Evolutionary conservation across 75 land plant genomes (phyloP), one percentile per base, ranked within the genome.

Genomic region (Pseudotsuga menziesii): DNA sequence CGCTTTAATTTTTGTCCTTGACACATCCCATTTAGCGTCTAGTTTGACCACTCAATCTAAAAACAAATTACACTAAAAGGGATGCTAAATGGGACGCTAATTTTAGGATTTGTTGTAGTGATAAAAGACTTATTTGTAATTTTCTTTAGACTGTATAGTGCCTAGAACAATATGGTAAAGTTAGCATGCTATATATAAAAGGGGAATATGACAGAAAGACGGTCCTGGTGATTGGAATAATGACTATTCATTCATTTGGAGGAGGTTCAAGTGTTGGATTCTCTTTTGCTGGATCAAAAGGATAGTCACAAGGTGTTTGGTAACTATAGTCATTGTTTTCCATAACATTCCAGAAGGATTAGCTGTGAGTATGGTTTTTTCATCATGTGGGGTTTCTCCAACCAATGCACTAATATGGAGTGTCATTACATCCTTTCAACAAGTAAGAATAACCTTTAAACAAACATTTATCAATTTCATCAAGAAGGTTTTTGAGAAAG

Each of bases 191-290:
- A 86, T 97, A 96, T 83, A 89, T 96, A 69, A 96, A 96, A 78
- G 99, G 99, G 32, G 97, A 97, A 32, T 97, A 96, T 74, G 94
- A 92, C 36, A 75, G 88, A n/a, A n/a, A n/a, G n/a, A n/a, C n/a
- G n/a, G n/a, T n/a, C n/a, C n/a, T n/a, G n/a, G n/a, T n/a, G n/a
- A n/a, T n/a, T n/a, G n/a, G n/a, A n/a, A n/a, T n/a, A n/a, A n/a
- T n/a, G n/a, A n/a, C n/a, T n/a, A n/a, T 96, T 61, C 99, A 96
- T 80, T 96, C 99, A 29, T 91, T 96, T 85, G 99, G 99, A 26
- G 99, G 94, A 83, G 99, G 99, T 20, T 90, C 99, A 14, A 97
- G 99, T 78, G 99, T 96, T 64, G 99, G 98, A 32, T 97, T 96
- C 12, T 96, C 99, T 17, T 96, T 91, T 91, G 99, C 99, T 75